Base-by-base conservation (phyloP, 2,329 filamentous ascomycete species). In the Albifimbria verrucaria region DNA sequence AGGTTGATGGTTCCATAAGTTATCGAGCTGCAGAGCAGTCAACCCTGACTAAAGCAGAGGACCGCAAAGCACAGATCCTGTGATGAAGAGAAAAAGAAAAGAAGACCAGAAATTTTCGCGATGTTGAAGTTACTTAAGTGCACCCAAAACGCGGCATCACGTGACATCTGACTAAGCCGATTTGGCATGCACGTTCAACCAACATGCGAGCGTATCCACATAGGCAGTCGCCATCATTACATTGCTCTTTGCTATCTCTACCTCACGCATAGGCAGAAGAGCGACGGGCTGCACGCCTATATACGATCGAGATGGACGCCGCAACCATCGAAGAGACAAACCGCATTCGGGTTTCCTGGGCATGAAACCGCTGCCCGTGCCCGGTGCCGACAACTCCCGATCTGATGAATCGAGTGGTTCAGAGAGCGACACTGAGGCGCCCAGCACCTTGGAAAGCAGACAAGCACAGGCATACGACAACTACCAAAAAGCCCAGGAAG, bases 291-390 rank as follows among this genome's bases (percentile, higher is more conserved):
- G 54, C 47, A 25, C 22, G 6, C 23, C 12, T 47, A 12, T 7
- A 15, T 26, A 7, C 24, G 10, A 20, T 20, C 62, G 73, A 61
- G 45, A 85, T 85, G 77, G 83, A 87, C 69, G 77, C 85, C 62
- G 83, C 90, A 44, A 87, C 89, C 24, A 92, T 97, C 67, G 90
- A 95, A 72, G 92, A 97, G 79, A 91, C 90, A 60, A 97, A 97
- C 76, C 89, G 92, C 67, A 88, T 97, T 65, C 91, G 93, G 64
- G 80, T 87, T 63, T 90, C 91, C 85, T 97, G 75, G 93, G 93
- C 66, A 85, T 97, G 78, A 90, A 93, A 67, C 92, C 92, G 23
- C 77, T 97, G 65, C 90, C 92, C 22, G 89, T 95, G 11, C 89
- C 92, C 23, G 90, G 90, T 59, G 80, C 79, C 54, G 78, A 61